Evolutionary conservation across 306 rosid species (phyloP), one percentile per base, ranked within the genome.

Genomic region (Trifolium pratense): DNA sequence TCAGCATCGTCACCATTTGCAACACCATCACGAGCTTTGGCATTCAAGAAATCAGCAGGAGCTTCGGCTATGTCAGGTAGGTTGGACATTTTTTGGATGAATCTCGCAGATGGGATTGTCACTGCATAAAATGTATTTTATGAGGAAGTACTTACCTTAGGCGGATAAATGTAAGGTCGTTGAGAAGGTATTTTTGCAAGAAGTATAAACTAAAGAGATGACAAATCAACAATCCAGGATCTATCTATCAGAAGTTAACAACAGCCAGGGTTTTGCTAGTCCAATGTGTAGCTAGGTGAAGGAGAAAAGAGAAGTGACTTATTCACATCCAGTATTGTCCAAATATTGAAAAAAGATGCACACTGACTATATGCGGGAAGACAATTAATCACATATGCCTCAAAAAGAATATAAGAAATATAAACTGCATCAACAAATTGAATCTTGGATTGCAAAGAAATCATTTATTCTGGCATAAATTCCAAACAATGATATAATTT

Each of bases 201-300:
- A n/a, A 9, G 56, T 29, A 16, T 14, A 40, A 64, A 64, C 29
- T 51, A 70, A 69, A 23, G 67, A 40, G 52, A 56, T 73, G 42
- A 37, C 31, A 70, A 52, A 52, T 62, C 61, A 78, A 64, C 77
- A 78, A 70, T n/a, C 37, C 15, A 70, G 9, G 20, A 63, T 39
- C 51, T 62, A 70, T 63, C 7, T 29, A 31, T 72, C 45, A 72
- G 61, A 43, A 36, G 63, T 10, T 53, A 64, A 39, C 71, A 31
- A 25, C 36, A 23, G 26, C n/a, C 53, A 79, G 57, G 68, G 72
- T 46, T 73, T 55, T 45, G 18, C 49, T 4, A 57, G 55, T 49
- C 57, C 71, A 74, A 31, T 15, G 68, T 34, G 29, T 62, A 12
- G 63, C 53, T 63, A 40, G 66, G 40, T 18, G 31, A 23, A 60